Conservation (phyloP, 192 early-diverging fungal species). For the Bifiguratus adelaidae region DNA sequence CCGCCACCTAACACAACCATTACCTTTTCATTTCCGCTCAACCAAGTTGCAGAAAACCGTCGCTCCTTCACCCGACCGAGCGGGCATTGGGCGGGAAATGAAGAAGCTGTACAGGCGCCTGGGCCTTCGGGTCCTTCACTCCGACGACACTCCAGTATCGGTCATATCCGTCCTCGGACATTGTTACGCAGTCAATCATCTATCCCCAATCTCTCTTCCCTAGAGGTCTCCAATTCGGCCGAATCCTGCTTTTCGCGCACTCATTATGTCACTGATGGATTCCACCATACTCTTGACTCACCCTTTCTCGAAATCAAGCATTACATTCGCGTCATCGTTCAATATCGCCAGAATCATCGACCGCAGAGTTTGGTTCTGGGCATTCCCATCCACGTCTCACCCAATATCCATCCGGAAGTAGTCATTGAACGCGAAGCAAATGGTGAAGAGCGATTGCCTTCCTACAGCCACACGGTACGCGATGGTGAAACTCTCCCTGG, state of each 20-base stretch:
- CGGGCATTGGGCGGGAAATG: too few species aligned
- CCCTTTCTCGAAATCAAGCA: conserved; percentile 11
- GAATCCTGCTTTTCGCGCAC: conserved; percentile 1
- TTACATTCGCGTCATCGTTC: conserved; percentile 7
- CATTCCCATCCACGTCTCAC: conserved; percentile 11
- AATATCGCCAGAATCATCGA: background rate
- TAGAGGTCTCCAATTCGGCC: background rate
- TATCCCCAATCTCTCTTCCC: background rate
- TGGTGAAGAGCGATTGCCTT: background rate
- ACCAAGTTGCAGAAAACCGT: too few species aligned
- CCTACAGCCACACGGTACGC: conserved; percentile 4
- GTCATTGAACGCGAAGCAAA: conserved; percentile 1
- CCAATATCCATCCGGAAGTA: conserved; percentile 17
- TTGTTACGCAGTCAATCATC: background rate
- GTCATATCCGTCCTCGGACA: conserved; percentile 1
- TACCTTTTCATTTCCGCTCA: conserved; percentile 14
- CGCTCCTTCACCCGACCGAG: background rate
- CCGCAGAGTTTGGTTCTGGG: conserved; percentile 1
- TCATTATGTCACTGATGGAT: background rate
- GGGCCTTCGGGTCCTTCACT: too few species aligned
- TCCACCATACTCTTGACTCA: conserved; percentile 11
- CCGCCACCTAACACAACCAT: conserved; percentile 11
- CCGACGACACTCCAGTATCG: too few species aligned
- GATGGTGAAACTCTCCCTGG: conserved; percentile 5
- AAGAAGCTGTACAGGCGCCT: too few species aligned